Conservation (phyloP, 176 grass and related monocot species). For the Aegilops umbellulata region DNA sequence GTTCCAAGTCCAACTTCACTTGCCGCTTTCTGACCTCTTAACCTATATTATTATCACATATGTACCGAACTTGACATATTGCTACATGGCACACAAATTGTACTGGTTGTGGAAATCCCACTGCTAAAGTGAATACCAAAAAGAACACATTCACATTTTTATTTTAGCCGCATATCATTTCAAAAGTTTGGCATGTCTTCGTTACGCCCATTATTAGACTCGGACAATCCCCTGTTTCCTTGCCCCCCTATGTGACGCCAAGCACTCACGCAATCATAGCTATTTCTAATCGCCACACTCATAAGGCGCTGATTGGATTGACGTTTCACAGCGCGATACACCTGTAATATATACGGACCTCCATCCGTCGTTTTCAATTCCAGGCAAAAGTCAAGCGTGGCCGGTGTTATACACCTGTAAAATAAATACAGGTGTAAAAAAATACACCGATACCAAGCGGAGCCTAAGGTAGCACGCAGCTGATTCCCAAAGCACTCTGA, state of each 20-base stretch:
- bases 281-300: background rate
- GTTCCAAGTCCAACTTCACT: background rate
- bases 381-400: no score
- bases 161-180: background rate
- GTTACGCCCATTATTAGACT: background rate
- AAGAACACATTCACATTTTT: background rate
- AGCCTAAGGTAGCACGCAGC: no score
- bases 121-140: background rate
- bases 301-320: no score
- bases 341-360: no score
- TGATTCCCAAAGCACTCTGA: background rate
- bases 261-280: background rate
- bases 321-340: no score
- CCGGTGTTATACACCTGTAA: no score
- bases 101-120: background rate
- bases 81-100: background rate
- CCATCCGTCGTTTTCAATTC: no score
- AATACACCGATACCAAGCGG: no score
- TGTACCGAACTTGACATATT: background rate
- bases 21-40: background rate
- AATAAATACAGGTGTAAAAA: no score
- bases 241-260: background rate
- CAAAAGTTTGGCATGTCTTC: background rate
- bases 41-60: background rate
- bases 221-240: no score